These are phyloP conservation scores for Astragalus glycyphyllos DNA, from an alignment of 306 rosid species.

Conservation along the genomic window DNA sequence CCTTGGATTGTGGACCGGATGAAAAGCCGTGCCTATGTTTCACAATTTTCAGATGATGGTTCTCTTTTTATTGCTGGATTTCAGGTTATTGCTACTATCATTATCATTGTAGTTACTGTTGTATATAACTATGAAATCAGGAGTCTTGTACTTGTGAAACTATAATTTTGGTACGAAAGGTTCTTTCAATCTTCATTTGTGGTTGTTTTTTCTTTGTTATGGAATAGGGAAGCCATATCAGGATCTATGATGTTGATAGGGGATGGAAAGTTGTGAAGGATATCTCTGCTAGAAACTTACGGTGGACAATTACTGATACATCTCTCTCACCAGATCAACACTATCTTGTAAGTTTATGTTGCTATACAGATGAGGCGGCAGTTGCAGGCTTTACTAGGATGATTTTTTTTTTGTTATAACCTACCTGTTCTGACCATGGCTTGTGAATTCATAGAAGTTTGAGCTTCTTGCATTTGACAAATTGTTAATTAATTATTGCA, in stretches of 20 bases:
- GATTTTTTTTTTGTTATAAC: conserved; percentile 20
- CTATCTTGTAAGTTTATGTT: conserved; percentile 73
- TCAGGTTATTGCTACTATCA: conserved; percentile 49
- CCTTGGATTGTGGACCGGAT: conserved; percentile 54
- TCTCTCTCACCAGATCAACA: conserved; percentile 83
- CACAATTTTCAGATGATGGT: conserved; percentile 68
- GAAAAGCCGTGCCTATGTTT: conserved; percentile 62
- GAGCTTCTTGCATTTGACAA: conserved; percentile 21
- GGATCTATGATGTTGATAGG: conserved; percentile 79
- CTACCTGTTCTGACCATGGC: conserved; percentile 28
- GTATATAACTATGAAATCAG: conserved; percentile 10
- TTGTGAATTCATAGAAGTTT: conserved; percentile 21
- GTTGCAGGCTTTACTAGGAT: conserved; percentile 31
- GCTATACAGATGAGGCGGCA: not conserved
- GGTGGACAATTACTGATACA: conserved; percentile 95
- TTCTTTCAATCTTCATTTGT: conserved; percentile 16
- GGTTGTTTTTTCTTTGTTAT: conserved; percentile 36
- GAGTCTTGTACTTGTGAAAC: conserved; percentile 29
- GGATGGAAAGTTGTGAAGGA: conserved; percentile 88
- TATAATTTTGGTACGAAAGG: conserved; percentile 17
- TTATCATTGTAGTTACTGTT: conserved; percentile 32
- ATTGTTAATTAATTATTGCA: conserved; percentile 51
- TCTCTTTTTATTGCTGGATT: conserved; percentile 61
- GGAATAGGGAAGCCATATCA: conserved; percentile 79
- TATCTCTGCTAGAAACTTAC: conserved; percentile 75